phyloP scores from a whole-genome alignment of 202 grass and related monocot genomes.

The Cymbopogon flexuosus region DNA sequence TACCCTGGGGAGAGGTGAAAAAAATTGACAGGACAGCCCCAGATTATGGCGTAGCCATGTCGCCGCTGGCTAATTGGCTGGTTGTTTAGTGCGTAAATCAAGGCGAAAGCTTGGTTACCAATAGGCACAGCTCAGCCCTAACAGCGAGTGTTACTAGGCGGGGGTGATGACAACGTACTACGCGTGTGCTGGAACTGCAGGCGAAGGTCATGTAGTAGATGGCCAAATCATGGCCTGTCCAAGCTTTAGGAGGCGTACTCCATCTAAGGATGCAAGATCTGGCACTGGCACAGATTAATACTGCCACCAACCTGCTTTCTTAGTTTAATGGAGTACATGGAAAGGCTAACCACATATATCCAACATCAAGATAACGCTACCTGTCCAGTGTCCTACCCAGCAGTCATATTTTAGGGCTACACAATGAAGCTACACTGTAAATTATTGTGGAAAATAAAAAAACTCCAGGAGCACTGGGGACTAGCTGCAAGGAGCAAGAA shows the following conservation, averaged over 20 bases:
- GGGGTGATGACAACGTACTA: constrained; percentile 16
- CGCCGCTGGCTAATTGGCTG: constrained; percentile 16
- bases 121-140: constrained; percentile 32
- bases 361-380: constrained; percentile 8
- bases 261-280: constrained; percentile 51
- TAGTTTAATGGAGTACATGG: constrained; percentile 33
- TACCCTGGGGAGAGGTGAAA: constrained; percentile 24
- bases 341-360: constrained; percentile 32
- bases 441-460: background rate
- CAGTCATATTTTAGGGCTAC: constrained; percentile 33
- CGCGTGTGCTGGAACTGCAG: background rate
- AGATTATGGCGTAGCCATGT: background rate
- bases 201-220: constrained; percentile 9
- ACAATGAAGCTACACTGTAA: constrained; percentile 4
- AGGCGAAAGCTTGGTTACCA: constrained; percentile 1
- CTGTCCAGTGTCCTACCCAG: background rate
- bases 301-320: constrained; percentile 12
- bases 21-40: background rate
- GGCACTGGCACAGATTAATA: constrained; percentile 24
- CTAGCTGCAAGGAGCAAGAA: background rate
- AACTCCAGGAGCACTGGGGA: background rate
- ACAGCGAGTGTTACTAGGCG: background rate
- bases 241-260: constrained; percentile 60
- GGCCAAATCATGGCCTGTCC: constrained; percentile 52
- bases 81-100: constrained; percentile 32